A percentile compares a stretch with the other conserved stretches of the same genome.
These are phyloP conservation scores for Clitocybe nebularis DNA, from an alignment of 1,284 basidiomycete species.

Conservation along the genomic window DNA sequence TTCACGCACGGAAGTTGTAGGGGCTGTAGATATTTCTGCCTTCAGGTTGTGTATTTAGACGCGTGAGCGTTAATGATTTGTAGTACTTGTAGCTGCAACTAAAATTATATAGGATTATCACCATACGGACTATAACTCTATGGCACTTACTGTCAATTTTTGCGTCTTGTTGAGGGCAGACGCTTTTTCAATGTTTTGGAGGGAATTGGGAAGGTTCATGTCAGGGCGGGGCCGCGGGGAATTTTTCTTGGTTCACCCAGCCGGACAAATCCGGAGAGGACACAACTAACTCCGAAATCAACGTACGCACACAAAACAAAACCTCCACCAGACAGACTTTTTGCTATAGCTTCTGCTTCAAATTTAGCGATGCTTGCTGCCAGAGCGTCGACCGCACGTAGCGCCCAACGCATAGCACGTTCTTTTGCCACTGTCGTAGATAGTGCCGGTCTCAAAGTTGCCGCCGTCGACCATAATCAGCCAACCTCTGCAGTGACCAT, in stretches of 20 bases:
- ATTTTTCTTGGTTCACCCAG: too few relatives aligned
- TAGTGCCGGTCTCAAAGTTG: constrained; percentile 78
- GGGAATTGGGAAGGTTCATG: too few relatives aligned
- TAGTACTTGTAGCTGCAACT: too few relatives aligned
- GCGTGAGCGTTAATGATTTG: too few relatives aligned
- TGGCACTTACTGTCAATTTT: too few relatives aligned
- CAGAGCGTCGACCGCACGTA: constrained; percentile 53
- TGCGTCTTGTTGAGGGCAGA: too few relatives aligned
- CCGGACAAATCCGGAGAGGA: constrained; percentile 25
- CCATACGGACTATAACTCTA: too few relatives aligned
- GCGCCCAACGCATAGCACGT: constrained; percentile 55
- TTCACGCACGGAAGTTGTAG: constrained; percentile 21
- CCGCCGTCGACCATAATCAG: constrained; percentile 76
- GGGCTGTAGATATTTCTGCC: too few relatives aligned
- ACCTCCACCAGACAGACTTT: constrained; percentile 9
- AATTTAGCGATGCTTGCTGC: constrained; percentile 50
- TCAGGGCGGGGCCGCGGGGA: too few relatives aligned
- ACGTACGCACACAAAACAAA: constrained; percentile 13
- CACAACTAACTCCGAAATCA: constrained; percentile 21
- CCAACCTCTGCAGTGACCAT: constrained; percentile 84
- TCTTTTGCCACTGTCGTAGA: constrained; percentile 81
- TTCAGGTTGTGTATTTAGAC: too few relatives aligned
- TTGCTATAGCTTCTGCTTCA: constrained; percentile 14
- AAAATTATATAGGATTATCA: too few relatives aligned
- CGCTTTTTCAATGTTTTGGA: too few relatives aligned